Evolutionary conservation across 78 protist species (phyloP), one percentile per base, ranked within the genome.

Genomic region (Dictyostelium capitatum): DNA sequence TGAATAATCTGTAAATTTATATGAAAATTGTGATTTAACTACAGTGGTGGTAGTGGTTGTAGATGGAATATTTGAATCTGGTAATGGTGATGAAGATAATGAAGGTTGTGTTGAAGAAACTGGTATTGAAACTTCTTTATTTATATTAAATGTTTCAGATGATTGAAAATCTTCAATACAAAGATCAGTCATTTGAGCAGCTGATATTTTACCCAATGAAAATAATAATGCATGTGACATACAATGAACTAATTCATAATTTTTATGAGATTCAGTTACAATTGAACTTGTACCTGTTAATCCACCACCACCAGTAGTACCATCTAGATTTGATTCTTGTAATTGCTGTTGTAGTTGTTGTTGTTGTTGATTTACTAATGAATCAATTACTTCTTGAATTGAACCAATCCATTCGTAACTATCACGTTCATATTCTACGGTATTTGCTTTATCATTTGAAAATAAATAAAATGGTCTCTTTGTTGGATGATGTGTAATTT

Each of bases 381-480:
- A 59, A 48, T 87, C 93, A 12, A 87, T 87, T 20, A 77, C 78
- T 79, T 87, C 93, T 50, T 87, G 93, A 50, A 87, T 65, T 9
- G 93, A 82, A 12, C 93, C 93, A 4, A 87, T 87, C 93, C 93
- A 87, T 57, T 87, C 85, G 50, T 87, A 87, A 14, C 72, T 48
- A 25, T 87, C 93, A 6, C 79, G 69, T 25, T 87, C 93, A 50
- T 57, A 75, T 14, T 87, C 93, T 4, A 30, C 23, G 6, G 82
- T 65, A 20, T 62, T 72, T 3, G 70, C 43, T n/a, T 53, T 73
- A 6, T 80, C 81, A 51, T 87, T 75, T 2, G 78, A 62, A 25
- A 62, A 62, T 17, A 87, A 43, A 51, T 87, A 87, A 43, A 87
- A 87, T 19, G 93, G 47, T 62, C 73, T 87, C 1, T 80, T 80